Evolutionary conservation across 2,329 filamentous ascomycete species (phyloP).

Genomic region (Thyridium curvatum): DNA sequence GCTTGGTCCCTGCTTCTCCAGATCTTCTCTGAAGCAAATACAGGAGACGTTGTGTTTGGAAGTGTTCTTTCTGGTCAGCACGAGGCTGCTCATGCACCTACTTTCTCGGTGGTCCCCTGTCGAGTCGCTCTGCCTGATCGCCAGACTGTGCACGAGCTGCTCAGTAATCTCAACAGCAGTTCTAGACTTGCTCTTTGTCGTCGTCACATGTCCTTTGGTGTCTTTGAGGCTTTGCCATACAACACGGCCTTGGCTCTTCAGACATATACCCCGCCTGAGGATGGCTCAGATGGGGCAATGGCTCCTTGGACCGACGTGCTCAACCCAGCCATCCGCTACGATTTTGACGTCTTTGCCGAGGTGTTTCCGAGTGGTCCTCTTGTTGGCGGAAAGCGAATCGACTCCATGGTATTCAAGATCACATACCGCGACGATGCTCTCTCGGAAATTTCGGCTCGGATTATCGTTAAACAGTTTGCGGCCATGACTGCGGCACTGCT

Average conservation of each 20-base stretch:
- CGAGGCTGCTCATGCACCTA: constrained; percentile 21
- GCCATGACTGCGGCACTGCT: constrained; percentile 9
- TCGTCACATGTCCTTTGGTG: constrained; percentile 16
- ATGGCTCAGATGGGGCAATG: background rate
- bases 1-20: constrained; percentile 25
- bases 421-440: constrained; percentile 10
- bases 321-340: constrained; percentile 9
- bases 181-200: constrained; percentile 10
- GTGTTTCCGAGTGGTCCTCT: constrained; percentile 6
- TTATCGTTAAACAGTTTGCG: constrained; percentile 12
- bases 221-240: constrained; percentile 21
- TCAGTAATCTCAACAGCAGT: constrained; percentile 10
- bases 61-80: constrained; percentile 24
- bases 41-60: constrained; percentile 24
- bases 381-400: background rate
- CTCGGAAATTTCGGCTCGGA: constrained; percentile 9
- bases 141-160: constrained; percentile 7
- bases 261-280: constrained; percentile 14
- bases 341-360: constrained; percentile 11
- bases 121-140: constrained; percentile 15
- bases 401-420: constrained; percentile 6
- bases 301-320: constrained; percentile 7
- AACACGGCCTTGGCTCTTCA: constrained; percentile 27
- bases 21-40: constrained; percentile 21
- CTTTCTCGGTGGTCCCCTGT: constrained; percentile 25